These are phyloP conservation scores for Senna siamea DNA, from an alignment of 306 rosid species.

Conservation along the genomic window DNA sequence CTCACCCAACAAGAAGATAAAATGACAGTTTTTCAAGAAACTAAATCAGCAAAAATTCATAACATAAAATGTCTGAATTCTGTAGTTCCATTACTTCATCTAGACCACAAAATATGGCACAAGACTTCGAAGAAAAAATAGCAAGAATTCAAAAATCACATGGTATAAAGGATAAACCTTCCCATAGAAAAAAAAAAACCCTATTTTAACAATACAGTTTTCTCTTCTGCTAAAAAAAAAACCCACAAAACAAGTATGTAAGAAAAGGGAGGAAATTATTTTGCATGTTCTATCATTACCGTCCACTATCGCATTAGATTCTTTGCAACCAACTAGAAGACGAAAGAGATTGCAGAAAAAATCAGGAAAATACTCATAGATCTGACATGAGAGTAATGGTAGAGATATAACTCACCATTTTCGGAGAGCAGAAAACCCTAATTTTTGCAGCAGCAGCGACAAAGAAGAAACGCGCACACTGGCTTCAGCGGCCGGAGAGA, in stretches of 20 bases:
- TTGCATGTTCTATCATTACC: neutral
- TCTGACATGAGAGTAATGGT: neutral
- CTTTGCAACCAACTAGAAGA: neutral
- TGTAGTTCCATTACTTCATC: neutral
- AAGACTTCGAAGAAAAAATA: neutral
- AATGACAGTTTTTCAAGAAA: neutral
- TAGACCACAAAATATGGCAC: neutral
- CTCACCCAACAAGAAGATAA: neutral
- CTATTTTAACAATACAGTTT: neutral
- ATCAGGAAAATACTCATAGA: neutral
- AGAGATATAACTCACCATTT: constrained; percentile 34
- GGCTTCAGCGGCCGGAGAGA: neutral
- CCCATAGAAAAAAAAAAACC: neutral
- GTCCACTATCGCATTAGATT: neutral
- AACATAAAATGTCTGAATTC: neutral
- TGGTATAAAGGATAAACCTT: neutral
- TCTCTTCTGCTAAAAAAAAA: neutral
- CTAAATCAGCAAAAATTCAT: neutral
- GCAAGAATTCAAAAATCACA: neutral
- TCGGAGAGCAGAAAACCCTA: constrained; percentile 26
- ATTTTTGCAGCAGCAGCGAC: neutral
- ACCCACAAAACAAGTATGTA: neutral
- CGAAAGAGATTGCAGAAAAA: neutral
- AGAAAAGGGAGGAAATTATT: neutral
- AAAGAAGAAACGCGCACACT: neutral